A percentile compares a stretch with the other conserved stretches of the same genome.
Conservation (phyloP, 73 alveolate genomes). For the Effrenium voratum region DNA sequence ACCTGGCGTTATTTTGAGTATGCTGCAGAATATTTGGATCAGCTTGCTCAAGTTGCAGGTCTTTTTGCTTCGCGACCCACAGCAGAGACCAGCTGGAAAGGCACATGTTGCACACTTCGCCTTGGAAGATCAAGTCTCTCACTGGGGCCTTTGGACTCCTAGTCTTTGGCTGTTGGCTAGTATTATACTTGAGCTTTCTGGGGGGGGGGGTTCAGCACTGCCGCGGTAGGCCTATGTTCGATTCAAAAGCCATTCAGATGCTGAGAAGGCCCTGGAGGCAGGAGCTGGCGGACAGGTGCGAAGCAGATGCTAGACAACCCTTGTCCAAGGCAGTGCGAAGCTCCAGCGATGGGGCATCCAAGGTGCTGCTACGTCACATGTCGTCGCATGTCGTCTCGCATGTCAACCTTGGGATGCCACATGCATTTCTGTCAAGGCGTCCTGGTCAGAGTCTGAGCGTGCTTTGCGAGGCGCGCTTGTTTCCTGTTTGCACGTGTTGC, state of each 20-base stretch:
- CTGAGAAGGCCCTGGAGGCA: constrained; percentile 68
- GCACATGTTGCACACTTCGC: no score
- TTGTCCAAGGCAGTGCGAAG: constrained; percentile 17
- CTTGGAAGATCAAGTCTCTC: no score
- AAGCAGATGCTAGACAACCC: background rate
- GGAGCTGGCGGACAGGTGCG: background rate
- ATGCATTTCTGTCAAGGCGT: background rate
- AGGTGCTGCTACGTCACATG: background rate
- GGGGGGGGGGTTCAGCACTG: no score
- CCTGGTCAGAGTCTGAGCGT: constrained; percentile 76
- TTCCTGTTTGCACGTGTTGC: background rate
- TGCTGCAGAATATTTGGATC: no score
- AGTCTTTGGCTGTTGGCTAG: no score
- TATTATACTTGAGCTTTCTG: no score
- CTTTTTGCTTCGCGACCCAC: constrained; percentile 51
- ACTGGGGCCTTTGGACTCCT: no score
- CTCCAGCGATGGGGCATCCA: constrained; percentile 70
- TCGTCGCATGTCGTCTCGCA: background rate
- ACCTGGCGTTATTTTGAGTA: no score
- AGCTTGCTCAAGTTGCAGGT: no score
- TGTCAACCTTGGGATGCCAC: background rate
- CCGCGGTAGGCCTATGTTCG: constrained; percentile 73
- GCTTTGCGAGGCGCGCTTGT: constrained; percentile 58
- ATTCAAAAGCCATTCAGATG: constrained; percentile 75
- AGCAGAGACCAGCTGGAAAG: constrained; percentile 79